Percentiles rank a stretch among this genome's conserved stretches.
Evolutionary conservation across 306 rosid genomes (phyloP).

Genomic region (Dalbergia cultrata): DNA sequence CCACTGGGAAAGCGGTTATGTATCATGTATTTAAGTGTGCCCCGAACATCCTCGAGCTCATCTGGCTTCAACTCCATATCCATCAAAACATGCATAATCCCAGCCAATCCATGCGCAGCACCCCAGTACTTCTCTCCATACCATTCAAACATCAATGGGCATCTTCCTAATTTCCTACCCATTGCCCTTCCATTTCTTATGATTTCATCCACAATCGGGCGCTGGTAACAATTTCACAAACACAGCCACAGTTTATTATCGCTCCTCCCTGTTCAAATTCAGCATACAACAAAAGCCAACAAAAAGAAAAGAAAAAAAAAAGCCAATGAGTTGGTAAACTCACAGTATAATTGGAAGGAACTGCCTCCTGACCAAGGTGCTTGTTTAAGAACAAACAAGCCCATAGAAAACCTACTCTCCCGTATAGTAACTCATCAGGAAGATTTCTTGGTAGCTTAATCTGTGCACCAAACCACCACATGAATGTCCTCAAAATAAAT

Average conservation of each 20-base stretch:
- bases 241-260: conserved; percentile 26
- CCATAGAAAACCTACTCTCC: conserved; percentile 82
- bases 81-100: conserved; percentile 81
- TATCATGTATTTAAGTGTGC: conserved; percentile 77
- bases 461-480: conserved; percentile 47
- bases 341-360: conserved; percentile 70
- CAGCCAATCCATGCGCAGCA: conserved; percentile 88
- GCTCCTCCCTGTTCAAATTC: conserved; percentile 1
- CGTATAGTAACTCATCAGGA: conserved; percentile 78
- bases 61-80: conserved; percentile 78
- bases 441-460: conserved; percentile 73
- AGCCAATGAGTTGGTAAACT: conserved; percentile 20
- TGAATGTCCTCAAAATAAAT: neutral
- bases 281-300: conserved; percentile 24
- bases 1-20: conserved; percentile 63
- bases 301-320: conserved; percentile 17
- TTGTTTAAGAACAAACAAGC: conserved; percentile 78
- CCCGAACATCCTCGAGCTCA: conserved; percentile 70
- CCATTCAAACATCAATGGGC: conserved; percentile 84
- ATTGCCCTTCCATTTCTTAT: conserved; percentile 69
- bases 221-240: conserved; percentile 47
- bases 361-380: conserved; percentile 62
- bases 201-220: conserved; percentile 61
- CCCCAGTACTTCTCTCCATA: conserved; percentile 86
- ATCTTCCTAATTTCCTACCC: conserved; percentile 57